phyloP scores from a whole-genome alignment of 331 rosid genomes.

The Malus hybrid region DNA sequence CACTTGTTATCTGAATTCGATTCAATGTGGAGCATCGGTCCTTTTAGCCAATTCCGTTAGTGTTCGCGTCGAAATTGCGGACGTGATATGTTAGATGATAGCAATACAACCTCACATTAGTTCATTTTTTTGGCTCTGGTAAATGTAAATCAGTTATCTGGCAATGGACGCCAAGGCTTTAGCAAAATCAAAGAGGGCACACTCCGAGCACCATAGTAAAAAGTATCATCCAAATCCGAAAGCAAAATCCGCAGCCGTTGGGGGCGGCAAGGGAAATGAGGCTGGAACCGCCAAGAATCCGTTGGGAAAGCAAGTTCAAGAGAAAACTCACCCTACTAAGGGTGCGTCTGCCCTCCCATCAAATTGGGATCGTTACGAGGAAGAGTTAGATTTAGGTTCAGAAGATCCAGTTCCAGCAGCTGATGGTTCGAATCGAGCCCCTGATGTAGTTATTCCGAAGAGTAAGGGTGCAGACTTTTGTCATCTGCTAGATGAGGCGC shows the following conservation, averaged over 20 bases:
- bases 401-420: constrained; percentile 9
- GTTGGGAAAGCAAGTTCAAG: constrained; percentile 30
- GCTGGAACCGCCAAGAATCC: constrained; percentile 24
- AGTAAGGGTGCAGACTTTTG: constrained; percentile 76
- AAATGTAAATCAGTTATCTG: not conserved
- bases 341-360: constrained; percentile 41
- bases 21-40: not conserved
- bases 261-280: constrained; percentile 13
- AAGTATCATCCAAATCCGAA: constrained; percentile 41
- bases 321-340: constrained; percentile 25
- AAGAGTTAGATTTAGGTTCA: constrained; percentile 23
- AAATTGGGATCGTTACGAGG: constrained; percentile 77
- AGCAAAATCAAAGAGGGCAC: constrained; percentile 86
- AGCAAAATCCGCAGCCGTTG: constrained; percentile 27
- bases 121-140: not conserved
- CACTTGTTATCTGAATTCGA: not conserved
- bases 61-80: not conserved
- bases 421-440: constrained; percentile 14
- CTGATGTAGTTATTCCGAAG: constrained; percentile 46
- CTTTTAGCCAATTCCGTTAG: too few species aligned
- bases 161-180: constrained; percentile 66
- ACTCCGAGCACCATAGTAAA: constrained; percentile 62
- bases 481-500: constrained; percentile 62
- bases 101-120: not conserved
- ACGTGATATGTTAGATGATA: not conserved